Evolutionary conservation across 2,329 filamentous ascomycete species (phyloP), one percentile per base, ranked within the genome.

Genomic region (Beauveria caledonica): DNA sequence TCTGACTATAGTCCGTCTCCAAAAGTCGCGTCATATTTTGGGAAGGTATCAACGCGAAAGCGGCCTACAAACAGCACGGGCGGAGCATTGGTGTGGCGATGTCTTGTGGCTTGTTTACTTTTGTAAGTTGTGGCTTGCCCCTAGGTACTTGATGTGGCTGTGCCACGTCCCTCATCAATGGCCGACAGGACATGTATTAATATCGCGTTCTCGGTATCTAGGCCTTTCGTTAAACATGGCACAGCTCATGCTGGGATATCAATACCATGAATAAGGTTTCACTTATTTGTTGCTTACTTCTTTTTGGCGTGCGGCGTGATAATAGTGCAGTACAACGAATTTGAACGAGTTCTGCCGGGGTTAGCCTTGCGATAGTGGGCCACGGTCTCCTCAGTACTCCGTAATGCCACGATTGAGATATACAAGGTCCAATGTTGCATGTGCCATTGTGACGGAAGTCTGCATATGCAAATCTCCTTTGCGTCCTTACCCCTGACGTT

Each of bases 401-500:
- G 36, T 29, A 36, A 33, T 56, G 53, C 25, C 36, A 27, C 23
- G 11, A 19, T 8, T 19, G 42, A 9, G 6, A 54, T 19, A 44
- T 13, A 33, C 29, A 21, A 44, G 36, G 29, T 13, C 33, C 3
- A 6, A 27, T 44, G 23, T 9, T 23, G 54, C 54, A 25, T 51
- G 46, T 50, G n/a, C 29, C 29, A 33, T 33, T 33, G 29, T 36
- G 46, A 40, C 46, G 17, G 45, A 17, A 40, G 21, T n/a, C 56
- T 58, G 56, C 56, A 50, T 58, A 58, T 58, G 56, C 33, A n/a
- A 58, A 44, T 58, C 44, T 58, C 56, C 17, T 39, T 51, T 51
- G 25, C 51, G 17, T 25, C 17, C 21, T 44, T 58, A 17, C 46
- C 55, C 19, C 52, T 55, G n/a, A 15, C 21, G 19, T 39, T 27